Base-by-base conservation (phyloP, 345 rosid species). In the Fremontodendron californicum region DNA sequence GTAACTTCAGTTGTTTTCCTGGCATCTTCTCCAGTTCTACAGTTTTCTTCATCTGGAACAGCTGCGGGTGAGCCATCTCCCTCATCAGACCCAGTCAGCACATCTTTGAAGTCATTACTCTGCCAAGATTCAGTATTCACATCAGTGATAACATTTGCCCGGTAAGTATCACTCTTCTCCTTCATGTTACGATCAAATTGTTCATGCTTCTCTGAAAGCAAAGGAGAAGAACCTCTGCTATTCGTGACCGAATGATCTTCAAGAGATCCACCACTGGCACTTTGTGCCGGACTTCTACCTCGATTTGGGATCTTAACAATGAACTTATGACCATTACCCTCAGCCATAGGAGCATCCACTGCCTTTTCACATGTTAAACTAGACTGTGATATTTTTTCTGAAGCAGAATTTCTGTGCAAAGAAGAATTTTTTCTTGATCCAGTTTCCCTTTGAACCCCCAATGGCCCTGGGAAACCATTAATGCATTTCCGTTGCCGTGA, bases 231-330 rank as follows among this genome's bases (percentile, higher is more conserved):
- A 46, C 87, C 88, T 73, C 87, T 79, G 85, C 93, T 93, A 78
- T 79, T 85, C 79, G 73, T 82, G 16, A 83, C 83, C 0, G 88
- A 79, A 68, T 78, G 83, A 63, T 90, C 98, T 74, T 94, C 98
- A 49, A 85, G 45, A 1, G 97, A 87, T 39, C 92, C 92, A 77
- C 90, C 97, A 87, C 87, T 85, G 39, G 80, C 86, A 84, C 86
- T 84, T 76, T 84, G 90, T 10, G 89, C 89, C 21, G 97, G 97
- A 81, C 97, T 92, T 55, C 89, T 88, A 61, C 90, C 94, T 64
- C 87, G 86, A 76, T 85, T 93, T 29, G 97, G 86, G 48, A 93
- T 82, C 86, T 89, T 96, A 52, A 93, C 96, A 60, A 90, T 87
- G 76, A 96, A 71, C 51, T 87, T 91, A 75, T 90, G 92, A 79